Base-by-base conservation (phyloP, 2,329 filamentous ascomycete species). In the Albifimbria verrucaria region DNA sequence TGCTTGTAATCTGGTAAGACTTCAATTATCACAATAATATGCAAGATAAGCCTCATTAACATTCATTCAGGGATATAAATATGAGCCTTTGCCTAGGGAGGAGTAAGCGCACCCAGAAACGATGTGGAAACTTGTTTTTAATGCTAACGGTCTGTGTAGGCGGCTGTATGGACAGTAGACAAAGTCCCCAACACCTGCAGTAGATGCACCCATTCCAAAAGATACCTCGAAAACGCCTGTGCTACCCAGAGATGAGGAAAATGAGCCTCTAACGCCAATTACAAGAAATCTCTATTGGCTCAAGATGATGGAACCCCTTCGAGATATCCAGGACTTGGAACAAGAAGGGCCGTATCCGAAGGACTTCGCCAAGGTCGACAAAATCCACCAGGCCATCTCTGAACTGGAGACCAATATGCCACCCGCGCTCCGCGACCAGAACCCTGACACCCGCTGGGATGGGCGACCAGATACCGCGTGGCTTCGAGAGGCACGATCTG, bases 371-470 rank as follows among this genome's bases (percentile, higher is more conserved):
- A 77, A 75, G 46, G 75, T 86, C 17, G 80, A 84, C 56, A 68
- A 68, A 48, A 71, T 86, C 44, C 82, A 86, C 57, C 68, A 73
- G 52, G 69, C 72, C 41, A 76, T 85, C 36, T 57, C 77, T 7
- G 72, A 76, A 1, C 66, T 83, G 9, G 73, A 78, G 36, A 70
- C 75, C 3, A 68, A 68, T 11, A 79, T 75, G 23, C 83, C 83
- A 1, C 66, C 81, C 0, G 74, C 69, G 7, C 81, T 86, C 57
- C 75, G 82, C 10, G 64, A 79, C 17, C 70, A 79, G 17, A 80
- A 82, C 55, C 78, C 83, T 0, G 82, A 87, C 59, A 81, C 74
- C 10, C 72, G 74, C 2, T 86, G 78, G 67, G 83, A 86, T 54
- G 59, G 72, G 17, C 63, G 76, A n/a, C 75, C 78, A 1, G 75